A percentile compares a stretch with the other conserved stretches of the same genome.
phyloP scores from a whole-genome alignment of 1,284 basidiomycete species.

The Trichosporon sp. region DNA sequence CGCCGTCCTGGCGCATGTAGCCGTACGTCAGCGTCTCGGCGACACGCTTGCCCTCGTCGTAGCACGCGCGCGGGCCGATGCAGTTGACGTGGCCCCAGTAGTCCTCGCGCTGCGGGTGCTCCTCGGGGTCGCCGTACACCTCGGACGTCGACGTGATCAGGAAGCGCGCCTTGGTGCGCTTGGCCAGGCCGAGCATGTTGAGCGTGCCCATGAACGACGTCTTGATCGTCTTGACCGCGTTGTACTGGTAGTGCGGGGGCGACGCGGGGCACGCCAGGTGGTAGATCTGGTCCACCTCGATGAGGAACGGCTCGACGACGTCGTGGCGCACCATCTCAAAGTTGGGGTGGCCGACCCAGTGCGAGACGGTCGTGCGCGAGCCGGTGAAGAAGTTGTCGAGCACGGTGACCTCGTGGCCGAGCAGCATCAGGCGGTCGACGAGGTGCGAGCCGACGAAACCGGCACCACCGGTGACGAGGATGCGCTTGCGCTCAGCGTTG shows the following conservation, averaged over 20 bases:
- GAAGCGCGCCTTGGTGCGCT: conserved; percentile 94
- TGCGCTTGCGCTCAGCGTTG: conserved; percentile 71
- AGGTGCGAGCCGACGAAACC: conserved; percentile 98
- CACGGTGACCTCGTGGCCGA: conserved; percentile 96
- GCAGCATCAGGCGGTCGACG: conserved; percentile 92
- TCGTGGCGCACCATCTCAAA: conserved; percentile 97
- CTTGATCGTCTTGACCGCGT: conserved; percentile 94
- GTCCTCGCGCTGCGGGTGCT: conserved; percentile 91
- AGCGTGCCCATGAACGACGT: conserved; percentile 95
- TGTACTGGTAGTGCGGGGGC: conserved; percentile 90
- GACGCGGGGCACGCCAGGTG: conserved; percentile 95
- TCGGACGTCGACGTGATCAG: conserved; percentile 88
- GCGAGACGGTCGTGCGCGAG: conserved; percentile 79
- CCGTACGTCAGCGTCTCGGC: conserved; percentile 93
- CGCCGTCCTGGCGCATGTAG: conserved; percentile 86
- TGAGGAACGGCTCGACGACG: conserved; percentile 92
- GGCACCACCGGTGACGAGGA: conserved; percentile 86
- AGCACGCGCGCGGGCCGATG: conserved; percentile 93
- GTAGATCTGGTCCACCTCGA: conserved; percentile 96
- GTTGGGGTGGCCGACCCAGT: conserved; percentile 96
- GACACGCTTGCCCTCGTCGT: conserved; percentile 96
- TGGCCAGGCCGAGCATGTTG: conserved; percentile 98
- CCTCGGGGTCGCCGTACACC: conserved; percentile 94
- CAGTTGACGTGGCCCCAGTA: conserved; percentile 99
- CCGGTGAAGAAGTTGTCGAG: conserved; percentile 99